Evolutionary conservation across 2,329 filamentous ascomycete genomes (phyloP).

Genomic region (Hypomyces perniciosus): DNA sequence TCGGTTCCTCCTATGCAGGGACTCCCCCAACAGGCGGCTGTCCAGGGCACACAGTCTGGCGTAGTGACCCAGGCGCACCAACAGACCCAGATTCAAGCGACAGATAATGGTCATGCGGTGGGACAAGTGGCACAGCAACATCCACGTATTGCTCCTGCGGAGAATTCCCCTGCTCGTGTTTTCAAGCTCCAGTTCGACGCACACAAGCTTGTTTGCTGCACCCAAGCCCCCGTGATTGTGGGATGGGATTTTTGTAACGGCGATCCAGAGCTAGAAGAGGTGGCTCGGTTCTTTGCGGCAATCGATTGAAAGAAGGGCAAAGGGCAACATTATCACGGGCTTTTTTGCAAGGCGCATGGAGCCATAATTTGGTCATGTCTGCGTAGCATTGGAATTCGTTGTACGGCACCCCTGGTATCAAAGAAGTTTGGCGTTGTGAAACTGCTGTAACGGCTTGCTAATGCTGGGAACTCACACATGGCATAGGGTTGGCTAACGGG

Average conservation of each 20-base stretch:
- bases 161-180: conserved; percentile 56
- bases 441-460: too few species aligned
- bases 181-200: conserved; percentile 98
- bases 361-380: background rate
- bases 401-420: too few species aligned
- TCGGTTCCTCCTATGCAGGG: background rate
- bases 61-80: background rate
- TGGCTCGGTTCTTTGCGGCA: conserved; percentile 68
- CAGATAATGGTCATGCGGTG: conserved; percentile 2
- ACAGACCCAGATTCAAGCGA: background rate
- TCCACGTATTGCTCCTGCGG: conserved; percentile 40
- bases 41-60: background rate
- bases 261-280: conserved; percentile 73
- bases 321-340: too few species aligned
- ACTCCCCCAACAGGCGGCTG: background rate
- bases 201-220: conserved; percentile 87
- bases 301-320: conserved; percentile 32
- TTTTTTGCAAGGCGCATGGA: too few species aligned
- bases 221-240: conserved; percentile 84
- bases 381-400: background rate
- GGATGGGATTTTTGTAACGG: conserved; percentile 96
- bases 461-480: background rate
- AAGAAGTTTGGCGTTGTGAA: background rate
- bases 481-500: background rate
- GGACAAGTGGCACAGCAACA: conserved; percentile 27